Evolutionary conservation across 768 basidiomycete species (phyloP), one percentile per base, ranked within the genome.

Genomic region (Naganishia friedmannii): DNA sequence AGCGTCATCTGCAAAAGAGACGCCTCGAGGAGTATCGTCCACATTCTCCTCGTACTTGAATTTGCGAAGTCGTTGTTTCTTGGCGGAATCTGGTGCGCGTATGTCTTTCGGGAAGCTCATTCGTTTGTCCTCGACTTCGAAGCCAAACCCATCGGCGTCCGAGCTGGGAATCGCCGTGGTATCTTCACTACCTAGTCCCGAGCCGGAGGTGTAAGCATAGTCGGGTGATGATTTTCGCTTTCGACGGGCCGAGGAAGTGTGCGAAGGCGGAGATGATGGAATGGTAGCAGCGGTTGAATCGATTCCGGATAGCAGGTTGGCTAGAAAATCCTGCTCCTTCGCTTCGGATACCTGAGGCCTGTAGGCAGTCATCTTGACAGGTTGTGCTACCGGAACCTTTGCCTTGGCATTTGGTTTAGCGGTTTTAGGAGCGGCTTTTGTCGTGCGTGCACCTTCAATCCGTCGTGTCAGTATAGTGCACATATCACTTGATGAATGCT

Each of bases 241-340:
- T 88, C 91, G 78, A 70, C 74, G 69, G 37, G 37, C 31, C 8
- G 54, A 63, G 13, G 60, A 57, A 15, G 65, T 28, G 29, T 42
- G 55, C 17, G 53, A 56, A 8, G 67, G 72, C 0, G 70, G 55
- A 28, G 71, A 70, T 28, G 69, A 68, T 42, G 68, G 31, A 31
- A 66, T 73, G 9, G 54, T 72, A 6, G 58, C 66, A 28, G 73
- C 39, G 0, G 74, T 28, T 2, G 82, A 76, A 5, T 82, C 78
- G 39, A 78, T 77, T 15, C 75, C 80, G 70, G 88, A 89, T 12
- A 99, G 82, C 0, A 99, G 81, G 45, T 85, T 86, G 0, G 87
- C 86, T 91, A 99, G 90, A 73, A 99, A 92, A 74, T 95, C 92
- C 46, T 86, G 84, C 79, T 97, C 96, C 74, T 93, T 87, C 65